Conservation (phyloP, 495 filamentous ascomycete genomes). For the Neurospora discreta region DNA sequence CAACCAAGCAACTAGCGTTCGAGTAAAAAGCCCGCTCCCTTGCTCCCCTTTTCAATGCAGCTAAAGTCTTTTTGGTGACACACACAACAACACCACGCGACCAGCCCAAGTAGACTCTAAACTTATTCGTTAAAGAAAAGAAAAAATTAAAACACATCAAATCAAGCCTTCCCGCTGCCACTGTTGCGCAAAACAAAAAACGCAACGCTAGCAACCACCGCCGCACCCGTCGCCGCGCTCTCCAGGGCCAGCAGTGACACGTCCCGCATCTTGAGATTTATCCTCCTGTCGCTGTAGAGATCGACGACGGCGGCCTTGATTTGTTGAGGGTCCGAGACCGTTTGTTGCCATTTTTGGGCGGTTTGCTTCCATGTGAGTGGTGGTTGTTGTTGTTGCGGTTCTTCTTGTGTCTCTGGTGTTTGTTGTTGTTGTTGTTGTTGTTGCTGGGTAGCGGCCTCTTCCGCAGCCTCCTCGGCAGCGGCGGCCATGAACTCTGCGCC, state of each 20-base stretch:
- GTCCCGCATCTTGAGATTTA: conserved; percentile 62
- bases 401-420: neutral
- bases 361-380: conserved; percentile 1
- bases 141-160: neutral
- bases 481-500: neutral
- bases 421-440: neutral
- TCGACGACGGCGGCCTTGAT: conserved; percentile 30
- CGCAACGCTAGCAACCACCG: conserved; percentile 48
- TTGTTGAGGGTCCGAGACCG: conserved; percentile 30
- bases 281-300: conserved; percentile 57
- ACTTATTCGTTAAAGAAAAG: neutral
- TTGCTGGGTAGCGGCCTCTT: neutral
- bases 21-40: neutral
- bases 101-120: neutral
- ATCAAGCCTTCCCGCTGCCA: neutral
- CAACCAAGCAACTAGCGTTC: neutral
- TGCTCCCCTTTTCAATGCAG: neutral
- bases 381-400: conserved; percentile 9
- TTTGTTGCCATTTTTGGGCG: conserved; percentile 39
- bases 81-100: neutral
- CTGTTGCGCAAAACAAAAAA: conserved; percentile 38
- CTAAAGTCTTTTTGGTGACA: neutral
- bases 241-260: conserved; percentile 59
- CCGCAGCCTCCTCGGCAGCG: conserved; percentile 3
- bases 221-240: conserved; percentile 61